Conservation (phyloP, 208 protist species). For the Phytomonas sp. region DNA sequence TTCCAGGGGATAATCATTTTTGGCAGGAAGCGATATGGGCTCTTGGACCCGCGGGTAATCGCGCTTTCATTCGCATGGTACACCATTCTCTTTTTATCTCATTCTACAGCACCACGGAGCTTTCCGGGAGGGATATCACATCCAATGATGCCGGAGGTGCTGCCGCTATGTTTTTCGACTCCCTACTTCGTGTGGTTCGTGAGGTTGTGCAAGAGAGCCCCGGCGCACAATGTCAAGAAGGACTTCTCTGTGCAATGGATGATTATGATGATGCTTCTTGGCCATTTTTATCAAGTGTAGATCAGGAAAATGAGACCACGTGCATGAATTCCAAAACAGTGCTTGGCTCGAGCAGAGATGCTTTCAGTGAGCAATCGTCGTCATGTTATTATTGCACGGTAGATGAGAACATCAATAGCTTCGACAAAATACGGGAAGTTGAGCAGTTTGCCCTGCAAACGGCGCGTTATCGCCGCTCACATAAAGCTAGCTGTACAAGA, state of each 20-base stretch:
- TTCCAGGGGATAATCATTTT: constrained; percentile 11
- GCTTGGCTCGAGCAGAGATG: not conserved
- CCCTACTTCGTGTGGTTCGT: constrained; percentile 40
- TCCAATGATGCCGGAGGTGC: not conserved
- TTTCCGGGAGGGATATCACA: not conserved
- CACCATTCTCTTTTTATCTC: constrained; percentile 70
- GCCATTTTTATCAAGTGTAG: not conserved
- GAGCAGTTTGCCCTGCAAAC: constrained; percentile 18
- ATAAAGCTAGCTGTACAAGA: not conserved
- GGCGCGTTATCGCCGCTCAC: constrained; percentile 9
- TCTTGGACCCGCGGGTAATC: constrained; percentile 19
- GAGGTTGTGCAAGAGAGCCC: constrained; percentile 55
- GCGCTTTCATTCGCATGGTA: constrained; percentile 65
- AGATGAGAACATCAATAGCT: constrained; percentile 48
- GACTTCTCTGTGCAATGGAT: constrained; percentile 26
- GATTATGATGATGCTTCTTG: constrained; percentile 7
- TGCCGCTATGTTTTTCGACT: constrained; percentile 42
- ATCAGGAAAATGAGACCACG: not conserved
- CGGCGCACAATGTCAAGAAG: constrained; percentile 48
- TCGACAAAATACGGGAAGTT: constrained; percentile 37
- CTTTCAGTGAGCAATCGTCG: not conserved
- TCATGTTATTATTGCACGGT: constrained; percentile 21
- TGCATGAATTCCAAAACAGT: not conserved
- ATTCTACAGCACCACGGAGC: constrained; percentile 48
- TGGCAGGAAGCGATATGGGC: constrained; percentile 21